Evolutionary conservation across 2,329 filamentous ascomycete species (phyloP), one percentile per base, ranked within the genome.

Genomic region (Cucurbitaria berberidis): DNA sequence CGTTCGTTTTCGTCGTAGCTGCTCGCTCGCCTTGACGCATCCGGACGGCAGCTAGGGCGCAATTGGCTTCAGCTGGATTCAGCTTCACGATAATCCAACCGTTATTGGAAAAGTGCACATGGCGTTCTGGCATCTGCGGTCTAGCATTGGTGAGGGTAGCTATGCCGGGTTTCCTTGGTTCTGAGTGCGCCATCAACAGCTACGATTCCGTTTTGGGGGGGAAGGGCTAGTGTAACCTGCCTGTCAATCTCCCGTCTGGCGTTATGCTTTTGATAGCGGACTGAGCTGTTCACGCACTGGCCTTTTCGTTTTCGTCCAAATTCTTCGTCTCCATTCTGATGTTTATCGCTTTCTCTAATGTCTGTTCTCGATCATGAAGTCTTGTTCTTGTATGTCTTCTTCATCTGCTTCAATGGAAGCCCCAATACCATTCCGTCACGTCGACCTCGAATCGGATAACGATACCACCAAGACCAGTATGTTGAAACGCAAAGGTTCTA

Each of bases 401-500:
- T 30, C 49, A 21, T 55, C 62, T 16, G 55, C 41, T 47, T 51
- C 56, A 19, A 51, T 54, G 44, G 53, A 66, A 19, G 39, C 60
- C n/a, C 55, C 64, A 27, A 55, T 55, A 44, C 55, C 59, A 15
- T 39, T 39, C 38, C 57, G 47, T 21, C 55, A 60, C n/a, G 42
- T 50, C 22, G 48, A 54, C 30, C 51, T 64, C 47, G 60, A 64
- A 36, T 38, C 48, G 10, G 53, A 58, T 36, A 58, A 54, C 39
- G 35, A 57, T 16, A 40, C 11, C 10, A 43, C 45, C 30, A 44
- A 50, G 8, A 39, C 58, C 19, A 49, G 45, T 5, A 36, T 45
- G 1, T 48, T 62, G 36, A 47, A 51, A 39, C 61, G 61, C 27
- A 69, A 62, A 52, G 59, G 53, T 22, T 64, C 68, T 5, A 70